phyloP scores from a whole-genome alignment of 176 grass and related monocot species.

The Oryza nivara region DNA sequence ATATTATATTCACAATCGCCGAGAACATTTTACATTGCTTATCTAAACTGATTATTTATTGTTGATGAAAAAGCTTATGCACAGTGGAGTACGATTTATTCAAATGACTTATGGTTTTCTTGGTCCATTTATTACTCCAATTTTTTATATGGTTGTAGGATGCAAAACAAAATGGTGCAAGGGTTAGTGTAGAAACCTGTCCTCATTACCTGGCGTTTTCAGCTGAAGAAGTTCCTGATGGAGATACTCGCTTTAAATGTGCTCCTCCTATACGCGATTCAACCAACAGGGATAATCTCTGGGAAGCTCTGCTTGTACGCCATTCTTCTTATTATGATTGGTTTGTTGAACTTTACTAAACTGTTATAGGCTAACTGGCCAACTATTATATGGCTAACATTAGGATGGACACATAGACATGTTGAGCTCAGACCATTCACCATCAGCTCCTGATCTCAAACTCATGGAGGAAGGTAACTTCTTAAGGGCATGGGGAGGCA shows the following conservation, averaged over 20 bases:
- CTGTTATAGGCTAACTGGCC: slow-evolving; percentile 21
- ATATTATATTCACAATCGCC: background rate
- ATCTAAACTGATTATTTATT: slow-evolving; percentile 1
- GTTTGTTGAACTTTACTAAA: background rate
- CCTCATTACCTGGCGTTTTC: slow-evolving; percentile 98
- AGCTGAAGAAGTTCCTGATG: slow-evolving; percentile 81
- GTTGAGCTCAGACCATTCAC: slow-evolving; percentile 99
- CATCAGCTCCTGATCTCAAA: slow-evolving; percentile 83
- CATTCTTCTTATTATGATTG: background rate
- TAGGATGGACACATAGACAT: slow-evolving; percentile 96
- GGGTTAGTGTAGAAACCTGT: slow-evolving; percentile 88
- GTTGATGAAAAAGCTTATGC: background rate
- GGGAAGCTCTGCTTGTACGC: slow-evolving; percentile 87
- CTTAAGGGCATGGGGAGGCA: slow-evolving; percentile 96
- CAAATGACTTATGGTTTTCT: background rate
- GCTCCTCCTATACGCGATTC: slow-evolving; percentile 83
- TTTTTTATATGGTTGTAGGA: slow-evolving; percentile 47
- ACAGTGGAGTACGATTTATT: background rate
- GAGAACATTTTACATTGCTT: background rate
- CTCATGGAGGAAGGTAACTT: slow-evolving; percentile 92
- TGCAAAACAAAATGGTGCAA: slow-evolving; percentile 71
- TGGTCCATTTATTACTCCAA: background rate
- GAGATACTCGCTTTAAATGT: slow-evolving; percentile 95
- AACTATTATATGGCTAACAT: slow-evolving; percentile 1
- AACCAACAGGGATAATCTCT: slow-evolving; percentile 78